Percentiles rank a stretch among this genome's conserved stretches.
These are phyloP conservation scores for Marasmius tenuissimus DNA, from an alignment of 1,284 basidiomycete species.

Conservation along the genomic window DNA sequence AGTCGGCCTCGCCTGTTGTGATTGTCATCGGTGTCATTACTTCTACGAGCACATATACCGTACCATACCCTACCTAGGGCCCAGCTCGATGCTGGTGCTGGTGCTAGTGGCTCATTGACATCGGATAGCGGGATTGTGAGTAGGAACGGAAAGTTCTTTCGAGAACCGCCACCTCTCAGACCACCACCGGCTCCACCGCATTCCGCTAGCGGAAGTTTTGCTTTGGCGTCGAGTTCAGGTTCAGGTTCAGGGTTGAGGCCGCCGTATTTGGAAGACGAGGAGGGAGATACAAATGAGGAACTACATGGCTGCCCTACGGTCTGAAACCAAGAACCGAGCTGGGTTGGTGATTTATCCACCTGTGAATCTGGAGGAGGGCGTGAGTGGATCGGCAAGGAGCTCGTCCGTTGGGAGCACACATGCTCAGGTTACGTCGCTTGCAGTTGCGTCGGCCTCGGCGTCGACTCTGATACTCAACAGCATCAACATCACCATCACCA, in stretches of 20 bases:
- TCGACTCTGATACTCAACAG: no score
- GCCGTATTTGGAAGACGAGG: not conserved
- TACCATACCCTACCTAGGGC: constrained; percentile 35
- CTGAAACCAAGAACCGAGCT: not conserved
- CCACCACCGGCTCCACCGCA: no score
- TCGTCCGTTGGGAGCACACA: not conserved
- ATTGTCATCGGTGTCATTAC: constrained; percentile 45
- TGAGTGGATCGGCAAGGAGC: not conserved
- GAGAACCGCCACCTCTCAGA: constrained; percentile 42
- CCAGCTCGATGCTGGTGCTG: constrained; percentile 4
- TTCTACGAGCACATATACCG: constrained; percentile 45
- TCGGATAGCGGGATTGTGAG: not conserved
- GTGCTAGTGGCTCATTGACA: not conserved
- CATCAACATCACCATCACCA: no score
- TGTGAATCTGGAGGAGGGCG: not conserved
- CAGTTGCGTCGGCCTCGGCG: no score
- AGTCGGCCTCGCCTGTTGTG: no score
- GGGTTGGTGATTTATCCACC: not conserved
- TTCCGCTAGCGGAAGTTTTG: no score
- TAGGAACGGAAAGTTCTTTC: not conserved
- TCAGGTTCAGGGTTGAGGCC: not conserved
- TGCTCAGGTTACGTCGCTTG: no score
- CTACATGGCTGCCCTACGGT: not conserved
- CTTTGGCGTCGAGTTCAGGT: no score
- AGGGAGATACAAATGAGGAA: no score